Evolutionary conservation across 2,329 filamentous ascomycete genomes (phyloP).

Genomic region (Furcasterigmium sp.): DNA sequence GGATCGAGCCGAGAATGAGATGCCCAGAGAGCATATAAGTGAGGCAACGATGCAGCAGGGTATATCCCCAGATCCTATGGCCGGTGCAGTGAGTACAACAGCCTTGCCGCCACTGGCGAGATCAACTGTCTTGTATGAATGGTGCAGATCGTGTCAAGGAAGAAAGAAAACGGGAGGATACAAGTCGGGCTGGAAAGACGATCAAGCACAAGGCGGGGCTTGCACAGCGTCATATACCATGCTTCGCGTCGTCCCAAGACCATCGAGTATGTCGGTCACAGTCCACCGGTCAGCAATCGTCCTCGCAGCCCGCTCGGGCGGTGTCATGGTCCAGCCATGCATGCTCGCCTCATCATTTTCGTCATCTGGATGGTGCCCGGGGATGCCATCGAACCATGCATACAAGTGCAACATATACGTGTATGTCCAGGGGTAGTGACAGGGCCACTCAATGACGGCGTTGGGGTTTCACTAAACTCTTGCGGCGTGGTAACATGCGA

Average conservation of each 20-base stretch:
- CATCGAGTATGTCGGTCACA: background rate
- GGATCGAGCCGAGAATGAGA: too few relatives aligned
- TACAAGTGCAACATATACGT: slow-evolving; percentile 6
- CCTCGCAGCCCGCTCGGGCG: too few relatives aligned
- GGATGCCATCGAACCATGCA: slow-evolving; percentile 2
- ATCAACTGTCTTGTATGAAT: too few relatives aligned
- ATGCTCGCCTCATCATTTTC: slow-evolving; percentile 11
- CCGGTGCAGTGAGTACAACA: too few relatives aligned
- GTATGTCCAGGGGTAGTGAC: too few relatives aligned
- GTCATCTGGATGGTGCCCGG: slow-evolving; percentile 1
- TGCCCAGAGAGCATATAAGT: too few relatives aligned
- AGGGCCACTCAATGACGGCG: background rate
- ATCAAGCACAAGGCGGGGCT: slow-evolving; percentile 1
- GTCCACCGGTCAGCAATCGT: background rate
- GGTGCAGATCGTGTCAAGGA: background rate
- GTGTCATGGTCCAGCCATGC: too few relatives aligned
- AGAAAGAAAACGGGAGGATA: background rate
- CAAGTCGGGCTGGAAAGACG: background rate
- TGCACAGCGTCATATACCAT: background rate
- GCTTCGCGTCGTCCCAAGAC: background rate
- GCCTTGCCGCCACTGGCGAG: too few relatives aligned
- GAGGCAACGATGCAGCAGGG: too few relatives aligned
- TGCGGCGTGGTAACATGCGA: background rate
- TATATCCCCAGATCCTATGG: too few relatives aligned
- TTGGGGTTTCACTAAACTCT: background rate